Conservation (phyloP, 768 basidiomycete genomes). For the Gautieria morchelliformis region DNA sequence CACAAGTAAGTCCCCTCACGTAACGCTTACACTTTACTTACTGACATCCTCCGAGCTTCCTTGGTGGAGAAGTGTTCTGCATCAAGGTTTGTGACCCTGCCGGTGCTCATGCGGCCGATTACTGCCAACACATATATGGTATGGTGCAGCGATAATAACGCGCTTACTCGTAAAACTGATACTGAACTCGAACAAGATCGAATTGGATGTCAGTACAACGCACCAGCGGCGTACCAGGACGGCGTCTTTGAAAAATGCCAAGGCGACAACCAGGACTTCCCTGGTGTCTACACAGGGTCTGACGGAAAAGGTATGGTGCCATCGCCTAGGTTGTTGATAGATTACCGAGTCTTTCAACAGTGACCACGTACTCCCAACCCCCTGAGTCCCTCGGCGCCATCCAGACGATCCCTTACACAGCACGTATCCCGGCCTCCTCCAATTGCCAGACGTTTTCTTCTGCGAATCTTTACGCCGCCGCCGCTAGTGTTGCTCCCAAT, state of each 20-base stretch:
- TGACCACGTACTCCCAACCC: conserved; percentile 37
- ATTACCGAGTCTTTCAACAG: conserved; percentile 4
- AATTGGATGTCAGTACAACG: conserved; percentile 67
- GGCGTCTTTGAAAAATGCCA: conserved; percentile 56
- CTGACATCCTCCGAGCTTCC: conserved; percentile 41
- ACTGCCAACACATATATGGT: conserved; percentile 57
- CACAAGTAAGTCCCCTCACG: conserved; percentile 36
- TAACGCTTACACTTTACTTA: background rate
- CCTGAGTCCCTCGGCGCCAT: conserved; percentile 38
- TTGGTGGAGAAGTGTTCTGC: conserved; percentile 58
- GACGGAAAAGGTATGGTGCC: conserved; percentile 22
- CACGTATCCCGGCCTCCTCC: conserved; percentile 31
- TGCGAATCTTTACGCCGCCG: conserved; percentile 23
- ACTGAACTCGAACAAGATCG: conserved; percentile 33
- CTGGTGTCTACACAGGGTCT: conserved; percentile 37
- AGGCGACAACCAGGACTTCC: conserved; percentile 53
- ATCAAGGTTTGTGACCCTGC: conserved; percentile 62
- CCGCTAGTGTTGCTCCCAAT: background rate
- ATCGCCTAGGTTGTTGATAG: background rate
- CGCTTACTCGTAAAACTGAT: background rate
- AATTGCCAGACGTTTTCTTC: conserved; percentile 33
- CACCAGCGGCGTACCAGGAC: conserved; percentile 50
- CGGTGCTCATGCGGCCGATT: conserved; percentile 36
- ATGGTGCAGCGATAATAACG: background rate
- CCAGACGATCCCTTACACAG: conserved; percentile 33